Base-by-base conservation (phyloP, 352 stramenopile genomes). In the Globisporangium lucens region DNA sequence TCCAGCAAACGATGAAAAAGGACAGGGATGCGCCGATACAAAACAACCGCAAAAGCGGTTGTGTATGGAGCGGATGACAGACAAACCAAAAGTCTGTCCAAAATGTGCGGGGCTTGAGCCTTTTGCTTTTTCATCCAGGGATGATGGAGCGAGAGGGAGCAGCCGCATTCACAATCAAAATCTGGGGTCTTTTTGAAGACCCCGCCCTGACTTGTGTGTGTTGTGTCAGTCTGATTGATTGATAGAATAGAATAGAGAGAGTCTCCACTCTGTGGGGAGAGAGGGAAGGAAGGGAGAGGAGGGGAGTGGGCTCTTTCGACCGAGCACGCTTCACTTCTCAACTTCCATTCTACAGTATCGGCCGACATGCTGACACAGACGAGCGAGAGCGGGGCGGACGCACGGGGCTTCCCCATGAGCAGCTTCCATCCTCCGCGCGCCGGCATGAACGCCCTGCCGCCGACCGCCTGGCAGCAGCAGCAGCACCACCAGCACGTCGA, bases 321-420 rank as follows among this genome's bases (percentile, higher is more conserved):
- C 13, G 13, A 17, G 38, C 38, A 12, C 29, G 55, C 55, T 60
- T 49, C 56, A 61, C 35, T 49, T 49, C 56, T 20, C 56, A 29
- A 61, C 33, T 61, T 49, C 33, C 35, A 61, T 30, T 46, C 30
- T 61, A 61, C 56, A 49, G 56, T 61, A 51, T 51, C 38, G 38
- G 38, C 43, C 43, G 20, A 12, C 43, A 61, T 61, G 56, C 56
- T 61, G 56, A 61, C 56, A 38, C 56, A 61, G 20, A 61, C 56
- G 56, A 38, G 56, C 20, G 56, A 61, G 27, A 61, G 56, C 33
- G 56, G 56, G 52, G 52, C 27, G n/a, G 55, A 22, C 3, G 53
- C 5, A 29, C 53, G 15, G 52, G 29, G 52, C 27, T 58, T 33
- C 27, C 8, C 55, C 30, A 61, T 61, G 29, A 35, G 17, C 30